phyloP scores from a whole-genome alignment of 225 moss, liverwort and hornwort species.

The Polytrichum formosum region DNA sequence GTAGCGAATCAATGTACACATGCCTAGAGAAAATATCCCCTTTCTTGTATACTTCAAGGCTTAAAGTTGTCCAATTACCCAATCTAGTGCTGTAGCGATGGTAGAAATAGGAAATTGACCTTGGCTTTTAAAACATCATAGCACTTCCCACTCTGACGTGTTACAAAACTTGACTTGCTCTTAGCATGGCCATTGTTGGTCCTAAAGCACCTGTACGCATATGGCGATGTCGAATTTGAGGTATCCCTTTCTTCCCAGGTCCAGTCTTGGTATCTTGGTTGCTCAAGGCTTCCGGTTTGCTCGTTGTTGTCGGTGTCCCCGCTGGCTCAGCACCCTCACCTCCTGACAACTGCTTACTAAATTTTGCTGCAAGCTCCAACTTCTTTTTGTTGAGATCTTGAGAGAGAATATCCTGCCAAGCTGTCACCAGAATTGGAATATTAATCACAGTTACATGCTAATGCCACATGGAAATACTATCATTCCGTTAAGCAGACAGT shows the following conservation, averaged over 20 bases:
- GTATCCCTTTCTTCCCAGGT: constrained; percentile 29
- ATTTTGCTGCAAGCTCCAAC: constrained; percentile 38
- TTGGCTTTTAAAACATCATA: too few relatives aligned
- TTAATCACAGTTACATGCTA: too few relatives aligned
- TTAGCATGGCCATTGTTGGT: constrained; percentile 53
- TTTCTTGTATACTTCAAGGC: too few relatives aligned
- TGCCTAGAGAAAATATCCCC: too few relatives aligned
- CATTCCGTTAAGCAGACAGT: too few relatives aligned
- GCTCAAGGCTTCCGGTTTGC: constrained; percentile 2
- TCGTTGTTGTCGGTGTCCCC: constrained; percentile 5
- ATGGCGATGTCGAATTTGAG: constrained; percentile 51
- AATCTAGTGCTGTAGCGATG: too few relatives aligned
- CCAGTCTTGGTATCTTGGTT: constrained; percentile 15
- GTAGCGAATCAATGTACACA: too few relatives aligned
- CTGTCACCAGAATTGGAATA: constrained; percentile 20
- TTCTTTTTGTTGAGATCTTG: constrained; percentile 49
- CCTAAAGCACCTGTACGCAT: constrained; percentile 60
- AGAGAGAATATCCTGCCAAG: constrained; percentile 52
- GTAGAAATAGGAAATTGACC: too few relatives aligned
- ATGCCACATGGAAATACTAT: too few relatives aligned
- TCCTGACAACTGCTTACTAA: constrained; percentile 20
- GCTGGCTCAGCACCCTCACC: constrained; percentile 8
- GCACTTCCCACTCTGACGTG: background rate
- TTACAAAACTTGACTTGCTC: constrained; percentile 49
- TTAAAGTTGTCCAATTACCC: too few relatives aligned